These are phyloP conservation scores for Rubia occidens DNA, from an alignment of 305 asterid species.

Conservation along the genomic window DNA sequence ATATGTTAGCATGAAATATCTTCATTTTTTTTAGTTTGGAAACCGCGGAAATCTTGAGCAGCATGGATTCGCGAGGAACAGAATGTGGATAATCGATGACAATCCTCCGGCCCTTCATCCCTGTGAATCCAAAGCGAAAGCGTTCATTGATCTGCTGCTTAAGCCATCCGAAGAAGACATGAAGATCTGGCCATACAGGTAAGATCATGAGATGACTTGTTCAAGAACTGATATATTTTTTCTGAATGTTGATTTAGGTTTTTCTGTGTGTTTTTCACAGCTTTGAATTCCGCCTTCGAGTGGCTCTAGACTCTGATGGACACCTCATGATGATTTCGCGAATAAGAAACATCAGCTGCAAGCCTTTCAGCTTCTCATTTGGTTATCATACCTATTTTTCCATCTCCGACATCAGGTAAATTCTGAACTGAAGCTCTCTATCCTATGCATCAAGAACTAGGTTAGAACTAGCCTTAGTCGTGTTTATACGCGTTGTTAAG, in stretches of 20 bases:
- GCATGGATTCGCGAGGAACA: conserved; percentile 71
- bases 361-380: conserved; percentile 62
- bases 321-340: conserved; percentile 77
- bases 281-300: conserved; percentile 71
- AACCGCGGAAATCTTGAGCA: conserved; percentile 64
- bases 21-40: conserved; percentile 34
- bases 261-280: conserved; percentile 25
- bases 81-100: conserved; percentile 63
- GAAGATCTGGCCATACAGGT: conserved; percentile 82
- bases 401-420: conserved; percentile 53
- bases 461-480: neutral
- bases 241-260: neutral
- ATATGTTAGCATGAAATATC: neutral
- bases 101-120: conserved; percentile 63
- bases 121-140: conserved; percentile 43
- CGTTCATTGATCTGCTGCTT: conserved; percentile 47
- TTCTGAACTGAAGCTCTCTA: conserved; percentile 16
- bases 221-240: neutral
- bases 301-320: conserved; percentile 50
- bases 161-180: conserved; percentile 73
- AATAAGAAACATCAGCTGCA: conserved; percentile 44
- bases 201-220: neutral
- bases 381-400: conserved; percentile 66
- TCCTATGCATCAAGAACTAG: conserved; percentile 9
- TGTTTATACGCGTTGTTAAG: neutral